Evolutionary conservation across 2,329 filamentous ascomycete species (phyloP).

Genomic region (Phialophora verrucosa): DNA sequence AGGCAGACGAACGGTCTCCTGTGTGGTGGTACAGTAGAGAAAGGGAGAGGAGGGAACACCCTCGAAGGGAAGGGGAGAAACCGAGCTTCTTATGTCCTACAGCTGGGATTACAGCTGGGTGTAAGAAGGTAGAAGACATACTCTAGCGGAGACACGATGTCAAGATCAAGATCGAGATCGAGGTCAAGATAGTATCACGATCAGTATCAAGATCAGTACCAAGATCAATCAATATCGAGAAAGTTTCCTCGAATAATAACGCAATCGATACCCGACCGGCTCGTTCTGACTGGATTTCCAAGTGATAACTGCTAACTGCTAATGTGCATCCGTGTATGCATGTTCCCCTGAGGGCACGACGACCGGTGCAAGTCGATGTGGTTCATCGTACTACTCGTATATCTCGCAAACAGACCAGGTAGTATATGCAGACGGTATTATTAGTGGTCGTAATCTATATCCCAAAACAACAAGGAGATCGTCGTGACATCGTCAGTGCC

Average conservation of each 20-base stretch:
- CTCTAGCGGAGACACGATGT: not conserved
- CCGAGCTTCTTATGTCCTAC: not conserved
- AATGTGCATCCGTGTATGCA: too few species aligned
- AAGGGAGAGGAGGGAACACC: too few species aligned
- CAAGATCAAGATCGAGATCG: too few species aligned
- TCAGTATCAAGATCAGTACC: not conserved
- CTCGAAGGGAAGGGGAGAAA: not conserved
- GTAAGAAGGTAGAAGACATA: not conserved
- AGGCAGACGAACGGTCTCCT: not conserved
- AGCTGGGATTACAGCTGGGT: not conserved
- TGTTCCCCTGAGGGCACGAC: too few species aligned
- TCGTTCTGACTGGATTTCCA: too few species aligned
- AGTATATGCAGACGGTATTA: not conserved
- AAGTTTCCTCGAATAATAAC: too few species aligned
- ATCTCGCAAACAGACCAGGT: not conserved
- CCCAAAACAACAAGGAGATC: not conserved
- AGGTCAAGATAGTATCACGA: not conserved
- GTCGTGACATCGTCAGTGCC: not conserved
- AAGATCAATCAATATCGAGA: not conserved
- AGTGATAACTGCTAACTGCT: too few species aligned
- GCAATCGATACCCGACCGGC: too few species aligned
- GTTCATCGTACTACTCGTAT: not conserved
- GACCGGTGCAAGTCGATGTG: not conserved
- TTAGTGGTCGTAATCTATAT: not conserved
- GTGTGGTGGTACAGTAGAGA: not conserved